Evolutionary conservation across 345 rosid species (phyloP), one percentile per base, ranked within the genome.

Genomic region (Passiflora organensis): DNA sequence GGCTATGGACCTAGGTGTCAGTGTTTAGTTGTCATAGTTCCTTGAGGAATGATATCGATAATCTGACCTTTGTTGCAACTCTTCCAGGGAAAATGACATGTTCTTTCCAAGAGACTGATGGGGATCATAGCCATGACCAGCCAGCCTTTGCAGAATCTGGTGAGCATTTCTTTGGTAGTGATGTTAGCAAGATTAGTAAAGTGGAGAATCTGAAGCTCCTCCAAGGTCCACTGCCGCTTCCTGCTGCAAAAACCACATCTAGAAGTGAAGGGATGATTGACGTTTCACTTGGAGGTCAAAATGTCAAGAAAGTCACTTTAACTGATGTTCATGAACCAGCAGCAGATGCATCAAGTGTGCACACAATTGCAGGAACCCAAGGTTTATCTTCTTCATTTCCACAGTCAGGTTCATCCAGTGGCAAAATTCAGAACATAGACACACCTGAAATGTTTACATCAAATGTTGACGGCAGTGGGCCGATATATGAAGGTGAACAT

Each of bases 401-500:
- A 17, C 79, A 67, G 52, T 61, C 84, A 55, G 83, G 80, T 73
- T 60, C 80, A 47, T 76, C 80, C 48, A 58, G 71, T 69, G 73
- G 69, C 66, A 76, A 79, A 72, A 25, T 69, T 43, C 79, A 78
- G 66, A 77, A 47, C 47, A 46, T 58, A 13, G 90, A 84, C 61
- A 78, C 66, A 28, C 55, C 80, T 34, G 82, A 77, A 59, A 68
- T 78, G 37, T 37, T 76, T 49, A 51, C 82, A 14, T 81, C 90
- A 13, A 78, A 79, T 36, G 69, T 82, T 43, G 81, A 81, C 75
- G 90, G 74, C 20, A 80, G 82, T 75, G 99, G 87, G 64, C 97
- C 99, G 64, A 77, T 89, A 51, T 89, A 94, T 70, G 97, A 94
- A 74, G 99, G 97, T 47, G 97, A 94, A 70, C 96, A 93, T 76